Percentiles rank a stretch among this genome's conserved stretches.
Evolutionary conservation across 192 early-diverging fungal genomes (phyloP).

Genomic region (Phlyctochytrium arcticum): DNA sequence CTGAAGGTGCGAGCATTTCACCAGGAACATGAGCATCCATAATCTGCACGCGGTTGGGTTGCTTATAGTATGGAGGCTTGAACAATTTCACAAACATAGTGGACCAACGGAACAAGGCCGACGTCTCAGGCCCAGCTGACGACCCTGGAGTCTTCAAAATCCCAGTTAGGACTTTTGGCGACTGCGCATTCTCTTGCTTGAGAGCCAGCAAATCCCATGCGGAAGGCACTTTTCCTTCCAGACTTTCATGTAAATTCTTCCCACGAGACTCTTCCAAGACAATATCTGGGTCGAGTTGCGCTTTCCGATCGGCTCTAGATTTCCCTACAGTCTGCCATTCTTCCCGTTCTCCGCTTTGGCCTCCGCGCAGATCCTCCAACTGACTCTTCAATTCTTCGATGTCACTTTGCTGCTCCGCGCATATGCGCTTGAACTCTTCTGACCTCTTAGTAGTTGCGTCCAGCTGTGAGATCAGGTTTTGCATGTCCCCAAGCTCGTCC

Average conservation of each 20-base stretch:
- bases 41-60: not conserved
- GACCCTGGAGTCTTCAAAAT: not conserved
- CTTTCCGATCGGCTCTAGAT: no score
- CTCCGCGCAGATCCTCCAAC: slow-evolving; percentile 10
- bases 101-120: no score
- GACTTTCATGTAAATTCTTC: not conserved
- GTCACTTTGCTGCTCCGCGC: slow-evolving; percentile 3
- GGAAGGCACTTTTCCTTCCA: not conserved
- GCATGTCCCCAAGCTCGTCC: not conserved
- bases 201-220: not conserved
- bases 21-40: not conserved
- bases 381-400: slow-evolving; percentile 19
- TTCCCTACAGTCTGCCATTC: no score
- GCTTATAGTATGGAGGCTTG: no score
- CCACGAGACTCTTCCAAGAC: not conserved
- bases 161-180: not conserved
- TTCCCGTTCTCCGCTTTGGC: not conserved
- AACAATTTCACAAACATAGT: no score
- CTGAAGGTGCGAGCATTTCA: no score
- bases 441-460: not conserved
- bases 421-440: not conserved
- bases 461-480: not conserved
- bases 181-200: no score
- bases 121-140: no score
- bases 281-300: no score